Conservation (phyloP, 2,329 filamentous ascomycete species). For the Aureobasidium uvarum region DNA sequence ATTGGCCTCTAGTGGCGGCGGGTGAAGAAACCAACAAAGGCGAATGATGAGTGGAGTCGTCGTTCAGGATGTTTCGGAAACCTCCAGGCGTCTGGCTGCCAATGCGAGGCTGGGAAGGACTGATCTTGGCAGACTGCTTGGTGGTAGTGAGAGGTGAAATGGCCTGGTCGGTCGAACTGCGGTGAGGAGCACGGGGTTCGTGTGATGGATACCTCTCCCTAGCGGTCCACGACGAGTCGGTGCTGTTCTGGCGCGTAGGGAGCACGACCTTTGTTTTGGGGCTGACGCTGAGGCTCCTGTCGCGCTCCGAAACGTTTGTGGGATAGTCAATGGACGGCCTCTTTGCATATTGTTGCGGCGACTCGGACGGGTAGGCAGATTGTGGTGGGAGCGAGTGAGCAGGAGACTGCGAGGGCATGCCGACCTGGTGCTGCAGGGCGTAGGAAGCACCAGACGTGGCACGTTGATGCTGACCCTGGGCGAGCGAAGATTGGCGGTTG, state of each 20-base stretch:
- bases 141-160: conserved; percentile 24
- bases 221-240: conserved; percentile 6
- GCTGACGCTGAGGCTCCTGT: conserved; percentile 71
- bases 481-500: conserved; percentile 33
- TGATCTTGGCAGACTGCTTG: conserved; percentile 15
- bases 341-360: conserved; percentile 34
- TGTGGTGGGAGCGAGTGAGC: conserved; percentile 29
- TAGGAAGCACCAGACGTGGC: conserved; percentile 5
- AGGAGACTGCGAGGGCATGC: conserved; percentile 34
- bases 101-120: conserved; percentile 11
- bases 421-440: conserved; percentile 15
- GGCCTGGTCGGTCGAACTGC: conserved; percentile 20
- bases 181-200: conserved; percentile 3
- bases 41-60: conserved; percentile 8
- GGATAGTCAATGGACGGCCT: conserved; percentile 40
- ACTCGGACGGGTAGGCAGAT: conserved; percentile 44
- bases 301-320: conserved; percentile 55
- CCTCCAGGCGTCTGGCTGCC: conserved; percentile 17
- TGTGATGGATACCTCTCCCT: conserved; percentile 7
- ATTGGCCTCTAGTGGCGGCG: background rate
- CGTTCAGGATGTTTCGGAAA: conserved; percentile 23
- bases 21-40: conserved; percentile 21
- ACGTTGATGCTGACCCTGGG: conserved; percentile 8
- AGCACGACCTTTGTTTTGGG: conserved; percentile 61
- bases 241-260: conserved; percentile 35